Base-by-base conservation (phyloP, 1,139 yeast species). In the Magnusiomyces sp. region DNA sequence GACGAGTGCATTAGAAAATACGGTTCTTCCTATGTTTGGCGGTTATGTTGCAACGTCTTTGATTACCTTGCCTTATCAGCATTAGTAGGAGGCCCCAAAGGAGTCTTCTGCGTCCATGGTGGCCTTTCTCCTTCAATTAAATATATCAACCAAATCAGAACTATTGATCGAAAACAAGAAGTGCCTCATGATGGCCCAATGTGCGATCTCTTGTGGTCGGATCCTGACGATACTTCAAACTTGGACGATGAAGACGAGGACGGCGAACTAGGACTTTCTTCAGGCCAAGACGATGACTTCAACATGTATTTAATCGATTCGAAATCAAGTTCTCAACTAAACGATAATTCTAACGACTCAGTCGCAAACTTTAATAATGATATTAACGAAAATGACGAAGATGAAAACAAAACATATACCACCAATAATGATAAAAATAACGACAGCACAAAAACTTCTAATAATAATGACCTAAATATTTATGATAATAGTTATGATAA, bases 151-250 rank as follows among this genome's bases (percentile, higher is more conserved):
- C 85, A 88, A 68, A 94, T 92, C 49, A 72, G 95, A 55, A 78
- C 80, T 53, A 80, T 89, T 53, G 94, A 89, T 65, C 73, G 97
- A 60, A 81, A 80, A 56, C 97, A 92, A 69, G 98, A 92, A 68
- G 97, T 92, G 40, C 98, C 98, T 17, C 97, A 92, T 64, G 97
- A 90, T 68, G 98, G 98, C 37, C 95, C 97, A 40, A 90, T 92
- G 96, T 92, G 98, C 71, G 98, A 92, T 65, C 72, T 92, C 62
- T 72, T 92, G 50, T 92, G 98, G 98, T 84, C 95, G 2, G 98
- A 92, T 62, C 98, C 98, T 1, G 98, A 92, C 63, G 96, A 74
- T 74, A 81, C 63, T 11, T 51, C 64, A 36, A 65, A 62, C 40
- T 53, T 45, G n/a, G 34, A 46, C 9, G 31, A 17, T 3, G 32